Conservation (phyloP, 2,329 filamentous ascomycete species). For the Apiospora arundinis region DNA sequence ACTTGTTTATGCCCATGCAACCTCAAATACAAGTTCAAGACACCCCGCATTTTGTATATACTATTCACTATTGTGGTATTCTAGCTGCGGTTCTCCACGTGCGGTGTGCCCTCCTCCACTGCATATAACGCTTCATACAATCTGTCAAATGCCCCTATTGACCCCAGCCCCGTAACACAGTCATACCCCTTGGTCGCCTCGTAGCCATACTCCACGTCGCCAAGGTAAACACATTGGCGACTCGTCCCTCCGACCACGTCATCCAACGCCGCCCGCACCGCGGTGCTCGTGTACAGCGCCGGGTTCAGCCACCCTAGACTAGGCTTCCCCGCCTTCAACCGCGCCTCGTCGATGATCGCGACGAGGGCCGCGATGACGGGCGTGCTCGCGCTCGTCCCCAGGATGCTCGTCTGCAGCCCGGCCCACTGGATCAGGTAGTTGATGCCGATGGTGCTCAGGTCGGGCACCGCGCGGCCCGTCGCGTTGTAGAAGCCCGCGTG, state of each 20-base stretch:
- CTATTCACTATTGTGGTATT: neutral
- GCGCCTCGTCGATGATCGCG: constrained; percentile 59
- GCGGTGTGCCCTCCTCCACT: neutral
- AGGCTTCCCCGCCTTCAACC: constrained; percentile 53
- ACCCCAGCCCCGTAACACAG: constrained; percentile 57
- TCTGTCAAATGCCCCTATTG: constrained; percentile 48
- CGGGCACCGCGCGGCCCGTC: constrained; percentile 56
- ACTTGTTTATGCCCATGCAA: neutral
- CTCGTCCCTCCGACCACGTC: constrained; percentile 52
- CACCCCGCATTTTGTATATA: no score
- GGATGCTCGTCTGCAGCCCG: constrained; percentile 36
- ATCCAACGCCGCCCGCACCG: constrained; percentile 43
- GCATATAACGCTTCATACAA: constrained; percentile 13
- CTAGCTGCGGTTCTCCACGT: neutral
- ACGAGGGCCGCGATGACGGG: constrained; percentile 62
- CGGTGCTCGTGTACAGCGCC: constrained; percentile 47
- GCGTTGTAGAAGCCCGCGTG: constrained; percentile 31
- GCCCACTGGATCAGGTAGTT: constrained; percentile 48
- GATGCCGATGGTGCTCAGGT: constrained; percentile 55
- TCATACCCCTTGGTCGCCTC: constrained; percentile 54
- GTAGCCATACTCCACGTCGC: constrained; percentile 49
- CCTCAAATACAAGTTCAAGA: no score
- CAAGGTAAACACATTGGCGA: constrained; percentile 46
- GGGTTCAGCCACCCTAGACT: constrained; percentile 62
- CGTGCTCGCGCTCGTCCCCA: constrained; percentile 52